Conservation (phyloP, 2,329 filamentous ascomycete species). For the Rhynchosporium agropyri region DNA sequence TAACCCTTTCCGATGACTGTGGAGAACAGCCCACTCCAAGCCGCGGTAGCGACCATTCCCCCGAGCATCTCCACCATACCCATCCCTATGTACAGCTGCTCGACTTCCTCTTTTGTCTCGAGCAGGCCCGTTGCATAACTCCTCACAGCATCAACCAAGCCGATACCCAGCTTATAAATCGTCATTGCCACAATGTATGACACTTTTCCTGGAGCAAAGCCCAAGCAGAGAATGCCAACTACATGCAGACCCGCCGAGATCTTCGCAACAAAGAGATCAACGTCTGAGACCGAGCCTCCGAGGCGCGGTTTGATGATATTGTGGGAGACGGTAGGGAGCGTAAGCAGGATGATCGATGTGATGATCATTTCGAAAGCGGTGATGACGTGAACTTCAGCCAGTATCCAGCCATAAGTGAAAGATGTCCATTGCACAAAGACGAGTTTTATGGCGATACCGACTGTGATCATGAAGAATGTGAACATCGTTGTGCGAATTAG, state of each 20-base stretch:
- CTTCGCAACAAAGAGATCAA: slow-evolving; percentile 27
- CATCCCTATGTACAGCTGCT: slow-evolving; percentile 31
- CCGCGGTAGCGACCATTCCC: slow-evolving; percentile 24
- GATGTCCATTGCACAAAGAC: slow-evolving; percentile 28
- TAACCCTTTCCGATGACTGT: slow-evolving; percentile 22
- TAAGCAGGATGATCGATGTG: slow-evolving; percentile 22
- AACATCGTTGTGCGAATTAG: slow-evolving; percentile 23
- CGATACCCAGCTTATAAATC: slow-evolving; percentile 20
- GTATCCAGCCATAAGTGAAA: slow-evolving; percentile 24
- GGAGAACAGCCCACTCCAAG: slow-evolving; percentile 24
- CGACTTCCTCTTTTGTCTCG: slow-evolving; percentile 21
- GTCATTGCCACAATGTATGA: slow-evolving; percentile 18
- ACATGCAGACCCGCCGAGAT: slow-evolving; percentile 8
- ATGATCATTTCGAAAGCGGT: slow-evolving; percentile 26
- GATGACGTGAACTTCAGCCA: slow-evolving; percentile 26
- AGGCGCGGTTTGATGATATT: slow-evolving; percentile 20
- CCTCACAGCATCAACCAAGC: slow-evolving; percentile 23
- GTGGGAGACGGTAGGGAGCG: slow-evolving; percentile 22
- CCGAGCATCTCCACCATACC: slow-evolving; percentile 28
- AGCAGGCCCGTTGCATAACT: slow-evolving; percentile 26
- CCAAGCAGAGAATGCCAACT: slow-evolving; percentile 19
- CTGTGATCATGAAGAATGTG: slow-evolving; percentile 25
- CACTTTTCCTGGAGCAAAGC: slow-evolving; percentile 20
- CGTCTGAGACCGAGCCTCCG: background rate
- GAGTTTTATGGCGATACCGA: slow-evolving; percentile 15